Evolutionary conservation across 2,329 filamentous ascomycete species (phyloP).

Genomic region (Blastomyces gilchristii): DNA sequence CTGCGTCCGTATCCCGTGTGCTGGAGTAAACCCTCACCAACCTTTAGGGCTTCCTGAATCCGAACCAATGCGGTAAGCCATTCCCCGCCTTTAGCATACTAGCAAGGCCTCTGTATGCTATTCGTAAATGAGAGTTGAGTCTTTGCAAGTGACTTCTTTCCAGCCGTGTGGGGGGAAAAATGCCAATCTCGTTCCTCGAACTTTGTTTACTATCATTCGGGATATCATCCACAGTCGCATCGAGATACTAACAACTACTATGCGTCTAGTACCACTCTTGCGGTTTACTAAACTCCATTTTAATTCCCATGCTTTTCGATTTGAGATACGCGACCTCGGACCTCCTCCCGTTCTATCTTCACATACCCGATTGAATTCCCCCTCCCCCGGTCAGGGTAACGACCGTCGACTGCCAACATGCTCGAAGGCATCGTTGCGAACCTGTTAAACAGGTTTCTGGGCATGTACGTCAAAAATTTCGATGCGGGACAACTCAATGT

Average conservation of each 20-base stretch:
- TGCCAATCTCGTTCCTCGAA: not conserved
- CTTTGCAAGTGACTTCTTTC: not conserved
- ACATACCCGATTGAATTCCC: constrained; percentile 13
- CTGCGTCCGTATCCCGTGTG: not conserved
- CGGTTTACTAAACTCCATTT: constrained; percentile 7
- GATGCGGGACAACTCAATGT: constrained; percentile 96
- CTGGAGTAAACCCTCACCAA: not conserved
- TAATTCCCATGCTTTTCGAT: constrained; percentile 4
- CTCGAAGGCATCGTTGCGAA: constrained; percentile 94
- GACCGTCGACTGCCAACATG: constrained; percentile 60
- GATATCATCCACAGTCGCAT: not conserved
- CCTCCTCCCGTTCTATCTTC: not conserved
- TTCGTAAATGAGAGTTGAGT: not conserved
- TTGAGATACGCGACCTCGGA: not conserved
- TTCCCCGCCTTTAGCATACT: not conserved
- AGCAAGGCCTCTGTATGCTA: not conserved
- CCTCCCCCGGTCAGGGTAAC: constrained; percentile 59
- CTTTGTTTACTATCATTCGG: not conserved
- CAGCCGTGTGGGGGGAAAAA: not conserved
- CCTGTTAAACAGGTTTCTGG: constrained; percentile 96
- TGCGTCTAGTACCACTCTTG: not conserved
- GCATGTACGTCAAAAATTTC: constrained; percentile 99
- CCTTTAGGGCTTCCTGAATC: not conserved
- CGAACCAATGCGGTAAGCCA: not conserved
- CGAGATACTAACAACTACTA: not conserved